phyloP scores from a whole-genome alignment of 495 filamentous ascomycete genomes.

The Neurospora tetrasperma region DNA sequence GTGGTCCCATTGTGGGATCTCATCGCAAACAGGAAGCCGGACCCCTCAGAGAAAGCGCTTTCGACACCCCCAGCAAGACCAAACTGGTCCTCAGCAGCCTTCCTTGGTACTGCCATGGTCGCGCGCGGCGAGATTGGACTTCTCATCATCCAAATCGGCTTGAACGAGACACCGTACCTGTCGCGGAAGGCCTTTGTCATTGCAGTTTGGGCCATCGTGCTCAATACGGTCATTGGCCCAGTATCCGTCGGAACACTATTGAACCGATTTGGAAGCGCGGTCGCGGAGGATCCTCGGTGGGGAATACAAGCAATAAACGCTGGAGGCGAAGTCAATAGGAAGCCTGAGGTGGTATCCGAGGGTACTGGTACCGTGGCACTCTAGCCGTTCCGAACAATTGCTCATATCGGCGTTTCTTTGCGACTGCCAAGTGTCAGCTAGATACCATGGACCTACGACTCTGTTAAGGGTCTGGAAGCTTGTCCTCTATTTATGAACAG shows the following conservation, averaged over 20 bases:
- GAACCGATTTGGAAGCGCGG: slow-evolving; percentile 17
- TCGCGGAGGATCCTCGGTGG: slow-evolving; percentile 16
- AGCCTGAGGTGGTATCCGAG: not conserved
- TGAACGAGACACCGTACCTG: slow-evolving; percentile 19
- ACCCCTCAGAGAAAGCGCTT: not conserved
- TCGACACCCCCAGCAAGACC: not conserved
- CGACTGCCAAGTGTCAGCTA: not conserved
- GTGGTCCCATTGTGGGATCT: slow-evolving; percentile 43
- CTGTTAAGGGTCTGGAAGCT: not conserved
- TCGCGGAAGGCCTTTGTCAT: slow-evolving; percentile 45
- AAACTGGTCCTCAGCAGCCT: slow-evolving; percentile 14
- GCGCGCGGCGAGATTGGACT: slow-evolving; percentile 73
- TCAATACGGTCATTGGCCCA: slow-evolving; percentile 68
- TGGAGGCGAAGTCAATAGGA: not conserved
- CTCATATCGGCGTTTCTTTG: not conserved
- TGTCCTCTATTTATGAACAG: not conserved
- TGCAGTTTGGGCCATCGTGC: slow-evolving; percentile 62
- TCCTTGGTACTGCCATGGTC: slow-evolving; percentile 47
- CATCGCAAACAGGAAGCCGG: not conserved
- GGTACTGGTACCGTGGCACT: not conserved
- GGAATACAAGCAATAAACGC: slow-evolving; percentile 7
- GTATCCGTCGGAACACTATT: slow-evolving; percentile 55
- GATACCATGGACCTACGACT: not conserved
- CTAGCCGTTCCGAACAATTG: not conserved
- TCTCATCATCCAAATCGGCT: slow-evolving; percentile 59